Base-by-base conservation (phyloP, 176 grass and related monocot species). In the Calamus simplicifolius region DNA sequence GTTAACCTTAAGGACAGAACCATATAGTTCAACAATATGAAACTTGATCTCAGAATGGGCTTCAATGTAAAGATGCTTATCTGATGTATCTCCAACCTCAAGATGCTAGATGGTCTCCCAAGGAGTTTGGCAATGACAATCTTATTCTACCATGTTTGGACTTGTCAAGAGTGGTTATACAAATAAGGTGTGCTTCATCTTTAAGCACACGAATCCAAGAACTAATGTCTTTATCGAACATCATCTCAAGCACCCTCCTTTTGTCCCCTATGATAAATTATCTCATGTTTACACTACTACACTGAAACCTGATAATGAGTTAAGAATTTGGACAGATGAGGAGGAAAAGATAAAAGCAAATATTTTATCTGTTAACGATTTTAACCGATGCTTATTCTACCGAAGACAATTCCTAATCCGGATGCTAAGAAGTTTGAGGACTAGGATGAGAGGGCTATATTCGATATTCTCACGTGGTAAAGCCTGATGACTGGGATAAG, bases 361-460 rank as follows among this genome's bases (percentile, higher is more conserved):
- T 61, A 75, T 97, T 59, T 75, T 97, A 28, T 97, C 93, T 7
- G 50, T 58, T 68, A 84, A 97, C 35, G 81, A 91, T 27, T 97
- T 97, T 54, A 87, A 71, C 87, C 93, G 31, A 63, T 87, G 23
- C 69, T 88, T 58, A 85, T 91, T 70, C 92, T 84, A 31, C 61
- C 84, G 16, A 88, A 91, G 65, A 97, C 83, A 4, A 97, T 97
- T 75, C 87, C 92, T 19, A 87, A 97, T 51, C 92, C 84, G 26
- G 92, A 97, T 43, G 92, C 91, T 71, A 97, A 91, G 81, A 97
- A 97, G 56, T 87, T 87, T 21, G 92, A 88, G 66, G 92, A 91
- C 28, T 97, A 87, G 92, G 92, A 97, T 21, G 92, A 97, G 69
- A 78, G 87, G 62, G 78, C 80, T 65, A 90, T 65, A 91, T 97